Base-by-base conservation (phyloP, 176 grass and related monocot species). In the Sorghum bicolor region DNA sequence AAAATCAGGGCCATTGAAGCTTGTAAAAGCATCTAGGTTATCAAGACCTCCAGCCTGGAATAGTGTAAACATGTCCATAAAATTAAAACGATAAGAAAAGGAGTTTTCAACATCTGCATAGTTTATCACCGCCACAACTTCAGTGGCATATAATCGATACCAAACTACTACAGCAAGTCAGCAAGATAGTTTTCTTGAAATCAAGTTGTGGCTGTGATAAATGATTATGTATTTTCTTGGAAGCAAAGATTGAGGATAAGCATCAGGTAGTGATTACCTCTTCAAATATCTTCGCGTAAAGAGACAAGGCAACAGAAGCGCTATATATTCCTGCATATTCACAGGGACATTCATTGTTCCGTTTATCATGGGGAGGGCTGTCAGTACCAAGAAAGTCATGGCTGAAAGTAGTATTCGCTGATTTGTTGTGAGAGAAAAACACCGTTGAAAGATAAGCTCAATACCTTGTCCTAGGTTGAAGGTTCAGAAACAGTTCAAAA, bases 361-460 rank as follows among this genome's bases (percentile, higher is more conserved):
- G 44, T 84, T 87, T 94, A 76, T 97, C 94, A 80, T 92, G 94
- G 34, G 95, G 91, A 73, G 92, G 92, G 77, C 90, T 94, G 70
- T 98, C 95, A 0, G 95, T 98, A 20, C 92, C 92, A 64, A 98
- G 88, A 86, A 98, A 95, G n/a, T n/a, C n/a, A n/a, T n/a, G n/a
- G n/a, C n/a, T n/a, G n/a, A n/a, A n/a, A n/a, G n/a, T n/a, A n/a
- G n/a, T n/a, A n/a, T n/a, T n/a, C n/a, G n/a, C n/a, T n/a, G n/a
- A n/a, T n/a, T n/a, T n/a, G n/a, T n/a, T n/a, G n/a, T n/a, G n/a
- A n/a, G n/a, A n/a, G n/a, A n/a, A n/a, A n/a, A n/a, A n/a, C n/a
- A n/a, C n/a, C n/a, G n/a, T n/a, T n/a, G 88, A 86, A 98, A 95
- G 85, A 87, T 68, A 90, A n/a, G n/a, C n/a, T n/a, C 82, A 77